phyloP scores from a whole-genome alignment of 352 stramenopile species.

The Plasmopara halstedii region DNA sequence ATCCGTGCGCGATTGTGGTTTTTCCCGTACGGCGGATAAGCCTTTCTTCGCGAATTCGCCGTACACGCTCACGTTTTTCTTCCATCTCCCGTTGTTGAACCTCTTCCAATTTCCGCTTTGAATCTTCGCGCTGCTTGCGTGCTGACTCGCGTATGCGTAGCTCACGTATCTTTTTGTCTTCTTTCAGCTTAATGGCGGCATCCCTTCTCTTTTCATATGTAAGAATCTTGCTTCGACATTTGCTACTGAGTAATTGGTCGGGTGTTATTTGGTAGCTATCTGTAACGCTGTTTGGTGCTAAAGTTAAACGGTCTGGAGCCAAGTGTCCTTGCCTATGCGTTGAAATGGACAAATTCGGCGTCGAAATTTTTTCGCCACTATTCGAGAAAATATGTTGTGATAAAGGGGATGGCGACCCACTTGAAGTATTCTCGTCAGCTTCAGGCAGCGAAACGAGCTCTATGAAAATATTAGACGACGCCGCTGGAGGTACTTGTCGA shows the following conservation, averaged over 20 bases:
- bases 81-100: slow-evolving; percentile 60
- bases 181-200: slow-evolving; percentile 53
- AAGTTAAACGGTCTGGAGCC: slow-evolving; percentile 10
- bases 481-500: slow-evolving; percentile 8
- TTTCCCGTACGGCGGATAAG: slow-evolving; percentile 22
- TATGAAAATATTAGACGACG: slow-evolving; percentile 28
- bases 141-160: slow-evolving; percentile 49
- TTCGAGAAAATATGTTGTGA: slow-evolving; percentile 18
- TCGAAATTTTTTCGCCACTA: slow-evolving; percentile 19
- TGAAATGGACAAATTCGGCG: too few species aligned
- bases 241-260: slow-evolving; percentile 12
- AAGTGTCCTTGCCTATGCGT: too few species aligned
- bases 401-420: slow-evolving; percentile 17
- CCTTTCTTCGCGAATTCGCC: slow-evolving; percentile 48
- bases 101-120: slow-evolving; percentile 53
- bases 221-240: slow-evolving; percentile 13
- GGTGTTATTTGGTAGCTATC: slow-evolving; percentile 16
- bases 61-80: slow-evolving; percentile 57
- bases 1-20: slow-evolving; percentile 13
- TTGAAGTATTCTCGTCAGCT: slow-evolving; percentile 39
- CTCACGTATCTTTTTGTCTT: slow-evolving; percentile 62
- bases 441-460: slow-evolving; percentile 39
- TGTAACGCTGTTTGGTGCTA: slow-evolving; percentile 18
- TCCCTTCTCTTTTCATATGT: slow-evolving; percentile 57
- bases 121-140: slow-evolving; percentile 58